Conservation (phyloP, 345 rosid genomes). For the Erodium maritimum region DNA sequence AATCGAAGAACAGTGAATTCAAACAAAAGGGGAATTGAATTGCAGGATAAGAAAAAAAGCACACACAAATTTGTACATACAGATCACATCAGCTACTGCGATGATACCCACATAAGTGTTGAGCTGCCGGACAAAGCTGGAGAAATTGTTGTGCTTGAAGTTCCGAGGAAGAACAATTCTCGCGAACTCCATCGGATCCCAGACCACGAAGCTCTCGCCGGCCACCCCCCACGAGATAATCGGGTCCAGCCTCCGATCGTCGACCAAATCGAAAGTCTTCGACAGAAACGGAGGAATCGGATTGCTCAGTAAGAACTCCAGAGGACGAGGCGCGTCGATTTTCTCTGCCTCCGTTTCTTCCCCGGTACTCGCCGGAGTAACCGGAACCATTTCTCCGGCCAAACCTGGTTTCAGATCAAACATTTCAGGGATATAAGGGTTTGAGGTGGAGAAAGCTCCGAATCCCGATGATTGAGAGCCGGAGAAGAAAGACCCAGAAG, state of each 20-base stretch:
- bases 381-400: too few relatives aligned
- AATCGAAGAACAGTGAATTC: constrained; percentile 5
- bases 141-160: constrained; percentile 95
- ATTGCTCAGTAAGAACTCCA: constrained; percentile 45
- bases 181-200: constrained; percentile 84
- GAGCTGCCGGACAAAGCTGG: constrained; percentile 94
- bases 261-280: constrained; percentile 83
- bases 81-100: constrained; percentile 18
- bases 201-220: constrained; percentile 75
- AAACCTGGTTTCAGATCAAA: constrained; percentile 11
- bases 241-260: constrained; percentile 59
- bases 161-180: constrained; percentile 64
- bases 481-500: not conserved
- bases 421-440: too few relatives aligned
- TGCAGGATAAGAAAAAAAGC: not conserved
- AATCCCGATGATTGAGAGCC: too few relatives aligned
- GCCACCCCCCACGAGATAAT: constrained; percentile 74
- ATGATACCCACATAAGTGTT: constrained; percentile 89
- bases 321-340: constrained; percentile 33
- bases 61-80: constrained; percentile 15
- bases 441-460: too few relatives aligned
- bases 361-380: constrained; percentile 2
- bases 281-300: constrained; percentile 73
- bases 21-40: constrained; percentile 5
- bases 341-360: constrained; percentile 2